These are phyloP conservation scores for Lumnitzera racemosa DNA, from an alignment of 345 rosid genomes.

Conservation along the genomic window DNA sequence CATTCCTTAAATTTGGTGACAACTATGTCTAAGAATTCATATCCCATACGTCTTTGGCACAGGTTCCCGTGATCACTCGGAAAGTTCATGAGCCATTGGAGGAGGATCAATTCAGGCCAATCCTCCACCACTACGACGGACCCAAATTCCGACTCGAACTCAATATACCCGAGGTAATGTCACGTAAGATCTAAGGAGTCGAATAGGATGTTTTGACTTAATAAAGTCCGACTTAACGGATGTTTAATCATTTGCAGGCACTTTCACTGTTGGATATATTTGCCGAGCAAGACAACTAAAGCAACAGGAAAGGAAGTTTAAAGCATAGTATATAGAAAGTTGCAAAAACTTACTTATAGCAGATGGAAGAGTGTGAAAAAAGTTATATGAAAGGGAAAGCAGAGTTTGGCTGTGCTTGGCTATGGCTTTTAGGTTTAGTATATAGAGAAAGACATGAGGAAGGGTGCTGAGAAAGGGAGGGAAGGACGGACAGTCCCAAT, in stretches of 20 bases:
- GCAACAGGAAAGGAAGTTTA: no score
- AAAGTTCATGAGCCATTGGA: constrained; percentile 14
- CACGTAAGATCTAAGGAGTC: no score
- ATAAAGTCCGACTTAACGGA: no score
- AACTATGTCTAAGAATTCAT: not conserved
- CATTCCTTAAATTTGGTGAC: not conserved
- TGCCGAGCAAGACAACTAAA: constrained; percentile 7
- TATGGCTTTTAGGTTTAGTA: not conserved
- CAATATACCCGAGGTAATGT: constrained; percentile 16
- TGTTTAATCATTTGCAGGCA: constrained; percentile 5
- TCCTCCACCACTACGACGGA: constrained; percentile 22
- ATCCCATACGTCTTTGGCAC: not conserved
- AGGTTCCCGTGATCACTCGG: constrained; percentile 16
- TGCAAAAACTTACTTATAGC: no score
- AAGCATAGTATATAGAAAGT: no score
- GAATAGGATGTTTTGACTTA: no score
- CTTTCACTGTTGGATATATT: constrained; percentile 15
- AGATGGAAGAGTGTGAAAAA: no score
- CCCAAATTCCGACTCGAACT: constrained; percentile 25
- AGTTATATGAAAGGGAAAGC: not conserved
- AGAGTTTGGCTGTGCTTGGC: not conserved
- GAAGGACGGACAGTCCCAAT: no score
- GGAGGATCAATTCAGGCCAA: constrained; percentile 21
- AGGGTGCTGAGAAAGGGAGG: no score
- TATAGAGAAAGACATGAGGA: not conserved